A percentile compares a stretch with the other conserved stretches of the same genome.
Evolutionary conservation across 306 rosid genomes (phyloP).

Genomic region (Rosa persica): DNA sequence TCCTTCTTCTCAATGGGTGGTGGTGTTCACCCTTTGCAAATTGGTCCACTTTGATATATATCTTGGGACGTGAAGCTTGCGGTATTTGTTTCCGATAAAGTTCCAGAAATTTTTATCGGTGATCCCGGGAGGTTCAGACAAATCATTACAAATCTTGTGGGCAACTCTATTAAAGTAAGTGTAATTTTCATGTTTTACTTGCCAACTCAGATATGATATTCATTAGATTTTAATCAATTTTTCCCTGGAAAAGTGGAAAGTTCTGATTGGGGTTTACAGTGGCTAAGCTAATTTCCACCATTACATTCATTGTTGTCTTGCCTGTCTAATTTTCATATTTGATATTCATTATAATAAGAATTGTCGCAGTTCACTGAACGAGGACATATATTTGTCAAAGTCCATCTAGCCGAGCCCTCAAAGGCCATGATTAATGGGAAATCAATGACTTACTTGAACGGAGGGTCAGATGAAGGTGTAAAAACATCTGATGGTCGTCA

Average conservation of each 20-base stretch:
- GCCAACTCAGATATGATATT: not conserved
- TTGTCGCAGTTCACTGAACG: constrained; percentile 88
- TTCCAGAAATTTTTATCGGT: constrained; percentile 82
- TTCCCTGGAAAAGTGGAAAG: constrained; percentile 3
- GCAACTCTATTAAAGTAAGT: constrained; percentile 94
- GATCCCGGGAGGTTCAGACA: constrained; percentile 99
- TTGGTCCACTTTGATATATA: constrained; percentile 21
- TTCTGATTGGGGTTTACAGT: constrained; percentile 4
- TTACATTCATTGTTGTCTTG: constrained; percentile 12
- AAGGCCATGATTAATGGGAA: constrained; percentile 47
- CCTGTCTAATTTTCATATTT: constrained; percentile 11
- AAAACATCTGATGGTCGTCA: constrained; percentile 45
- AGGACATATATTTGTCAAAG: constrained; percentile 92
- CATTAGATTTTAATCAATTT: not conserved
- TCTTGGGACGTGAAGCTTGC: constrained; percentile 70
- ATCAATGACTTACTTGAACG: constrained; percentile 46
- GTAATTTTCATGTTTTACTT: constrained; percentile 9
- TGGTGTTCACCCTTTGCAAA: constrained; percentile 25
- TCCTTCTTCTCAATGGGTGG: constrained; percentile 21
- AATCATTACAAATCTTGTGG: constrained; percentile 92
- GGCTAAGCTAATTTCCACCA: constrained; percentile 5
- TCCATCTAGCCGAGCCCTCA: constrained; percentile 63
- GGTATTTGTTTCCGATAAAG: constrained; percentile 93
- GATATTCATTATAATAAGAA: constrained; percentile 25
- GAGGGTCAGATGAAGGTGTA: constrained; percentile 54